These are phyloP conservation scores for Fusarium palustre DNA, from an alignment of 2,329 filamentous ascomycete species.

Conservation along the genomic window DNA sequence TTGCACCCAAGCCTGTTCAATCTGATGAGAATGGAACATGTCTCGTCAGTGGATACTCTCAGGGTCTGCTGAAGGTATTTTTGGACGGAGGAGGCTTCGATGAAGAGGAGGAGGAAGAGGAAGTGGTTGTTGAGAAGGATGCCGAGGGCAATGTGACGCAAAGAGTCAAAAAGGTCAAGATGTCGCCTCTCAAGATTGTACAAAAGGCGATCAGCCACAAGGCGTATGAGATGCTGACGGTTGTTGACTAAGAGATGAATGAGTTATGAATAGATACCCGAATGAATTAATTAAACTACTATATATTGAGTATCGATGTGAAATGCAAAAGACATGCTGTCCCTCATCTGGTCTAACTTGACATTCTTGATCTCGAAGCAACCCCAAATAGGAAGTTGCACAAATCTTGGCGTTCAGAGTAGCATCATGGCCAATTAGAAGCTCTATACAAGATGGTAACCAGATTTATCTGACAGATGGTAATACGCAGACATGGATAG, in stretches of 20 bases:
- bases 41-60: constrained; percentile 67
- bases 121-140: constrained; percentile 51
- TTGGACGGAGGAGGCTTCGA: constrained; percentile 62
- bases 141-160: constrained; percentile 31
- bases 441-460: background rate
- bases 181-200: constrained; percentile 59
- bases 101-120: constrained; percentile 54
- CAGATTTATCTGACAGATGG: background rate
- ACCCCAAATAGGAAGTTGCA: constrained; percentile 31
- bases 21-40: constrained; percentile 59
- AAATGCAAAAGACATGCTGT: background rate
- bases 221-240: constrained; percentile 66
- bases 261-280: constrained; percentile 42
- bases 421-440: constrained; percentile 29
- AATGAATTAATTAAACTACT: background rate
- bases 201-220: constrained; percentile 65
- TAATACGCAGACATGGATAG: background rate
- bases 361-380: background rate
- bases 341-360: background rate
- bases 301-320: background rate
- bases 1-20: constrained; percentile 62
- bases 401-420: constrained; percentile 35
- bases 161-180: constrained; percentile 53
- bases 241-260: constrained; percentile 60
- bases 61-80: constrained; percentile 69